A percentile compares a stretch with the other conserved stretches of the same genome.
These are phyloP conservation scores for Caloboletus inedulis DNA, from an alignment of 1,284 basidiomycete genomes.

Conservation along the genomic window DNA sequence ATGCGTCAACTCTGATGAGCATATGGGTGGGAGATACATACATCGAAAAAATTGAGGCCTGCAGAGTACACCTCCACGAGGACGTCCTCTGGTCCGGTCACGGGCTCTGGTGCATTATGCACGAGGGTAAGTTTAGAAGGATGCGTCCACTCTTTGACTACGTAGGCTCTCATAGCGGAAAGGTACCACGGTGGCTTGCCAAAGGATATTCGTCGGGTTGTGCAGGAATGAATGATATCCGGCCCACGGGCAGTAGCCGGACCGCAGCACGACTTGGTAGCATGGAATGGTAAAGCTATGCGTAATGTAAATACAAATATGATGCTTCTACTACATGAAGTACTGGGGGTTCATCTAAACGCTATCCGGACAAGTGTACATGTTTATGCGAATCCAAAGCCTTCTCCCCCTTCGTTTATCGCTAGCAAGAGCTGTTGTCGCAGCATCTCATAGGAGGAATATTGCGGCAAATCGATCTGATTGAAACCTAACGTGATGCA, in stretches of 20 bases:
- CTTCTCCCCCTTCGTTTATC: constrained; percentile 91
- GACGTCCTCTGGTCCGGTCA: constrained; percentile 55
- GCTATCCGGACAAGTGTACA: constrained; percentile 4
- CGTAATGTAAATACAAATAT: constrained; percentile 36
- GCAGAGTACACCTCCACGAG: constrained; percentile 81
- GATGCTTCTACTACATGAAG: constrained; percentile 33
- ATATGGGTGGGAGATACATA: constrained; percentile 29
- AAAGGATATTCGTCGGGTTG: background rate
- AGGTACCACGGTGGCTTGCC: no score
- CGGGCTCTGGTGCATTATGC: constrained; percentile 60
- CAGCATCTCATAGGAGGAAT: constrained; percentile 91
- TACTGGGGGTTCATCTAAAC: constrained; percentile 14
- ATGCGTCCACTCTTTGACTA: constrained; percentile 70
- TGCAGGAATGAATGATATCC: no score
- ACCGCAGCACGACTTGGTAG: background rate
- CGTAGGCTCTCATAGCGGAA: constrained; percentile 71
- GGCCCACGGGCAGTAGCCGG: no score
- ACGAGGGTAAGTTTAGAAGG: constrained; percentile 65
- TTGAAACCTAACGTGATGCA: constrained; percentile 61
- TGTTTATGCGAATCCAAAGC: constrained; percentile 76
- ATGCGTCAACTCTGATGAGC: background rate
- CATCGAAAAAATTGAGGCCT: constrained; percentile 80
- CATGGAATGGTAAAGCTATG: constrained; percentile 18
- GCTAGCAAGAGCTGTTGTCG: constrained; percentile 84
- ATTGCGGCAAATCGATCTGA: constrained; percentile 86